These are phyloP conservation scores for Fomitopsis palustris DNA, from an alignment of 1,284 basidiomycete genomes.

Conservation along the genomic window DNA sequence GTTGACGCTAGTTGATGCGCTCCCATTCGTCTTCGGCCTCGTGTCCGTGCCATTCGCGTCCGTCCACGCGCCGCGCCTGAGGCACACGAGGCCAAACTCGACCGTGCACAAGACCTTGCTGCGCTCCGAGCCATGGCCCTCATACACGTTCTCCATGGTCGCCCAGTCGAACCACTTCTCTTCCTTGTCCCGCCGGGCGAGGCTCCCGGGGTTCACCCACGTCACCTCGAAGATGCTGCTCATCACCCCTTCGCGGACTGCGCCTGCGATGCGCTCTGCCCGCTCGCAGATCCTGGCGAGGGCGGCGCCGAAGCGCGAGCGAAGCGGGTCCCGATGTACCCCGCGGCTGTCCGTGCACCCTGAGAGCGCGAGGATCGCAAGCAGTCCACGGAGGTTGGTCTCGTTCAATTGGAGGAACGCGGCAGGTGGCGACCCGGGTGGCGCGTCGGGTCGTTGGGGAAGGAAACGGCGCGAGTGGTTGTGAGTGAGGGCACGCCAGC, in stretches of 20 bases:
- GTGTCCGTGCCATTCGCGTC: background rate
- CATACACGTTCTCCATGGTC: constrained; percentile 34
- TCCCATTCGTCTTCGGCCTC: constrained; percentile 5
- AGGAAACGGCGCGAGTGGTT: constrained; percentile 27
- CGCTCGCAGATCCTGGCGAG: constrained; percentile 27
- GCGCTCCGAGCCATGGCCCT: constrained; percentile 25
- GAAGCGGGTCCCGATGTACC: constrained; percentile 28
- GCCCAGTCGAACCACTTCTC: constrained; percentile 25
- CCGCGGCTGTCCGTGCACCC: constrained; percentile 31
- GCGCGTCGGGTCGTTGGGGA: constrained; percentile 16
- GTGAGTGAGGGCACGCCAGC: constrained; percentile 36
- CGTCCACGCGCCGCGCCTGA: constrained; percentile 14
- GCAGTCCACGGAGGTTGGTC: constrained; percentile 30
- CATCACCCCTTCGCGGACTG: constrained; percentile 32
- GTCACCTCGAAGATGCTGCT: constrained; percentile 32
- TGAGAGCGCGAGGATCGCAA: constrained; percentile 31
- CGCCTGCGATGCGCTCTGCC: constrained; percentile 27
- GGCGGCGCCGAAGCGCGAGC: constrained; percentile 26
- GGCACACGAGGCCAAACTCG: constrained; percentile 32
- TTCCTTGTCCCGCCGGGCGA: constrained; percentile 16
- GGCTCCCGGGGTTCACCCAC: constrained; percentile 17
- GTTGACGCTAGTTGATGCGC: background rate
- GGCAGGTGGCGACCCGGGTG: constrained; percentile 12
- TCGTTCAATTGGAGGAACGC: constrained; percentile 16
- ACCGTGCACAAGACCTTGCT: constrained; percentile 33